These are phyloP conservation scores for Ogataea parapolymorpha DNA, from an alignment of 805 yeast genomes.

Conservation along the genomic window DNA sequence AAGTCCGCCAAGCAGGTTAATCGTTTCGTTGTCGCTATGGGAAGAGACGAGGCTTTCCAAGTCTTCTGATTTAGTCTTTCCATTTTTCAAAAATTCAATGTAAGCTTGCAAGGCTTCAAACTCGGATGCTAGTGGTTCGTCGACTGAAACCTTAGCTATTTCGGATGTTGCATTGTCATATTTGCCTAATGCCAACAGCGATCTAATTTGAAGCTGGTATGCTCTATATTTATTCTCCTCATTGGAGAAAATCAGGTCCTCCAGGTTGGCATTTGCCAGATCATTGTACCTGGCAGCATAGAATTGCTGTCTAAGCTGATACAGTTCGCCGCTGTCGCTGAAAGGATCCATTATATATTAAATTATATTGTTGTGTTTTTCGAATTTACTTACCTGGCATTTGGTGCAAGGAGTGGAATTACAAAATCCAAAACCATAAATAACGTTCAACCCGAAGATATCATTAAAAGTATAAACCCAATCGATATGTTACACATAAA, in stretches of 20 bases:
- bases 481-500: slow-evolving; percentile 14
- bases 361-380: slow-evolving; percentile 4
- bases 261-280: slow-evolving; percentile 17
- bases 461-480: slow-evolving; percentile 18
- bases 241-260: slow-evolving; percentile 27
- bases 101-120: slow-evolving; percentile 15
- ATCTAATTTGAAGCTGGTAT: slow-evolving; percentile 24
- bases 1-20: slow-evolving; percentile 17
- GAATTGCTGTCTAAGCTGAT: slow-evolving; percentile 31
- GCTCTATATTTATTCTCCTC: slow-evolving; percentile 26
- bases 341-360: slow-evolving; percentile 21
- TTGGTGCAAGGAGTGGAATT: slow-evolving; percentile 5
- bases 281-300: slow-evolving; percentile 25
- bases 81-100: slow-evolving; percentile 8
- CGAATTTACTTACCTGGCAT: slow-evolving; percentile 4
- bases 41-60: slow-evolving; percentile 20
- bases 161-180: slow-evolving; percentile 17
- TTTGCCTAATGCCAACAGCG: slow-evolving; percentile 13
- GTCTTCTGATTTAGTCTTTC: slow-evolving; percentile 16
- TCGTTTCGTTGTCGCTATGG: slow-evolving; percentile 18
- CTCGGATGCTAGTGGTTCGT: slow-evolving; percentile 13
- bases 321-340: slow-evolving; percentile 29
- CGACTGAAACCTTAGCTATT: slow-evolving; percentile 9
- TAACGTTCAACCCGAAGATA: slow-evolving; percentile 16
- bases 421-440: too few relatives aligned